These are phyloP conservation scores for Acrodontium crateriforme DNA, from an alignment of 2,329 filamentous ascomycete genomes.

Conservation along the genomic window DNA sequence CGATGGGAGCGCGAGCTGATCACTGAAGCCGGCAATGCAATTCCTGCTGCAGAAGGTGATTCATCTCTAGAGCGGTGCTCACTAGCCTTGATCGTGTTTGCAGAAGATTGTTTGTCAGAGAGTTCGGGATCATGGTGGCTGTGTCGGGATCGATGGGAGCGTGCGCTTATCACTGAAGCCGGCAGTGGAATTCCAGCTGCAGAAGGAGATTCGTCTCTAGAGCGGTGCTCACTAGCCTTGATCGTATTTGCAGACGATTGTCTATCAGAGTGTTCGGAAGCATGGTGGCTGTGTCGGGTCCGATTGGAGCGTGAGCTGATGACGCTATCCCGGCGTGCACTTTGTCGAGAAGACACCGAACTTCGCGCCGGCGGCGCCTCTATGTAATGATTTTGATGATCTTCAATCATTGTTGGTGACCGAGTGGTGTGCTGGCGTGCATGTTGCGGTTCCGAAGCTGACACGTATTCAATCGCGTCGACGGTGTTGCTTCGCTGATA, in stretches of 20 bases:
- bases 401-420: background rate
- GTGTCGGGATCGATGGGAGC: background rate
- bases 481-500: constrained; percentile 4
- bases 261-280: too few species aligned
- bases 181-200: too few species aligned
- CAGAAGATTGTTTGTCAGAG: constrained; percentile 13
- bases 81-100: constrained; percentile 20
- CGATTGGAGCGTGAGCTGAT: background rate
- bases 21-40: too few species aligned
- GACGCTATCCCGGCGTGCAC: constrained; percentile 17
- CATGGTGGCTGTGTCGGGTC: too few species aligned
- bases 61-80: too few species aligned
- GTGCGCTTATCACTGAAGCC: too few species aligned
- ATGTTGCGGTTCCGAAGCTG: background rate
- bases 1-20: constrained; percentile 1
- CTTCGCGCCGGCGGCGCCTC: constrained; percentile 3
- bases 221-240: too few species aligned
- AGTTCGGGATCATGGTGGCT: too few species aligned
- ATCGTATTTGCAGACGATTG: constrained; percentile 17
- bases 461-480: constrained; percentile 3
- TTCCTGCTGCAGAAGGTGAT: too few species aligned
- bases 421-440: background rate
- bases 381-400: constrained; percentile 2
- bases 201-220: too few species aligned
- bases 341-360: constrained; percentile 10